Conservation (phyloP, 305 asterid genomes). For the Rubia balearica region DNA sequence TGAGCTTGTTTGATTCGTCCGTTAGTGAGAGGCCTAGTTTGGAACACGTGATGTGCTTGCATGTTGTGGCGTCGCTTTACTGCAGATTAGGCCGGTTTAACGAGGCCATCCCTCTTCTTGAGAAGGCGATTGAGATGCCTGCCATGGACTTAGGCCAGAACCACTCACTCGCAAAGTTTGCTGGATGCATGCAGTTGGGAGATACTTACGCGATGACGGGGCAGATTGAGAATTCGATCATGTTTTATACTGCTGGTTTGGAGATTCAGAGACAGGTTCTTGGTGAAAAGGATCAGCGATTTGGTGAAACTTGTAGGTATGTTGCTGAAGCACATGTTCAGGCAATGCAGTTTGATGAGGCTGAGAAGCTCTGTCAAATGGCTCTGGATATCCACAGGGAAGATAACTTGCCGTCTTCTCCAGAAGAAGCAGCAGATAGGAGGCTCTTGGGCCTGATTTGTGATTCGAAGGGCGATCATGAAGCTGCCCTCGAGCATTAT, state of each 20-base stretch:
- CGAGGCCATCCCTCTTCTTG: slow-evolving; percentile 76
- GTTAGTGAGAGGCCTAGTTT: slow-evolving; percentile 38
- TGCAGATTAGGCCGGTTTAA: slow-evolving; percentile 50
- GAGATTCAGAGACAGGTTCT: slow-evolving; percentile 78
- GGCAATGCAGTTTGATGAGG: slow-evolving; percentile 83
- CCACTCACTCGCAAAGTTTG: slow-evolving; percentile 87
- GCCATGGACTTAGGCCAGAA: slow-evolving; percentile 62
- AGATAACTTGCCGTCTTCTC: slow-evolving; percentile 40
- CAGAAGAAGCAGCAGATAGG: slow-evolving; percentile 85
- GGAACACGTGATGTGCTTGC: slow-evolving; percentile 79
- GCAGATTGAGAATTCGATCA: slow-evolving; percentile 69
- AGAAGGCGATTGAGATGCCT: slow-evolving; percentile 70
- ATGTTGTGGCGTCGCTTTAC: slow-evolving; percentile 60
- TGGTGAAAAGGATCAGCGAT: slow-evolving; percentile 71
- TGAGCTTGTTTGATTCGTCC: slow-evolving; percentile 50
- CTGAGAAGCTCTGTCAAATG: slow-evolving; percentile 63
- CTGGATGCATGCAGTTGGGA: slow-evolving; percentile 96
- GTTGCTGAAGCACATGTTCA: slow-evolving; percentile 94
- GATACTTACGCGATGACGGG: slow-evolving; percentile 89
- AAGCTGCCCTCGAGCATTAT: slow-evolving; percentile 80
- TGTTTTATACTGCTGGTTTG: slow-evolving; percentile 66
- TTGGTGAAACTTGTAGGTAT: slow-evolving; percentile 85
- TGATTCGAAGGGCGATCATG: slow-evolving; percentile 80
- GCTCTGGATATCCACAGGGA: slow-evolving; percentile 68
- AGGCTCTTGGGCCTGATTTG: slow-evolving; percentile 75